phyloP scores from a whole-genome alignment of 2,329 filamentous ascomycete genomes.

The Colletotrichum cereale region DNA sequence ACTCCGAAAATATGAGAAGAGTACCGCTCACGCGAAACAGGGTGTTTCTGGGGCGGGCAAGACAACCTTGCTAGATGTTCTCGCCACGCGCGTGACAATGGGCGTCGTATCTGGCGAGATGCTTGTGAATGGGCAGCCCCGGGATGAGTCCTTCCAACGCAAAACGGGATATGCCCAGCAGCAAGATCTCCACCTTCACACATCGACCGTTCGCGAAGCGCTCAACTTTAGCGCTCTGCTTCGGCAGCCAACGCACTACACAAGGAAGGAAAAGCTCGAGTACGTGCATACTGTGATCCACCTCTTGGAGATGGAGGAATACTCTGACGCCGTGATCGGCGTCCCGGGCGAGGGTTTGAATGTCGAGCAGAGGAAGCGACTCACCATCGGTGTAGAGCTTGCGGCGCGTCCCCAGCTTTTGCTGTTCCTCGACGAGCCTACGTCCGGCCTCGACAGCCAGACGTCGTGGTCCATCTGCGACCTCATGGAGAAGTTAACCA shows the following conservation, averaged over 20 bases:
- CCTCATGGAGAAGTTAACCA: constrained; percentile 74
- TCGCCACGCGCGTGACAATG: constrained; percentile 76
- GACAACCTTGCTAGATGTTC: constrained; percentile 71
- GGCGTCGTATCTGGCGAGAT: constrained; percentile 76
- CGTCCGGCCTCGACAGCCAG: constrained; percentile 80
- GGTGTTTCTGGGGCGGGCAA: constrained; percentile 38
- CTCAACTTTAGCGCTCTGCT: constrained; percentile 76
- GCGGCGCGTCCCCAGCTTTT: constrained; percentile 80
- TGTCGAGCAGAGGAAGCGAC: constrained; percentile 62
- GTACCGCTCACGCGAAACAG: background rate
- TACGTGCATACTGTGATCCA: constrained; percentile 48
- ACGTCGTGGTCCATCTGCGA: constrained; percentile 81
- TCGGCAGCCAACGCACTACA: constrained; percentile 71
- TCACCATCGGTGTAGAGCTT: constrained; percentile 82
- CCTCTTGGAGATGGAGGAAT: constrained; percentile 64
- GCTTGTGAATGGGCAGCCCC: constrained; percentile 72
- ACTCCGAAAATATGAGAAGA: too few relatives aligned
- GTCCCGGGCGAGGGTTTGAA: constrained; percentile 70
- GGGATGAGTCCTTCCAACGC: constrained; percentile 74
- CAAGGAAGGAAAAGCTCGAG: constrained; percentile 47
- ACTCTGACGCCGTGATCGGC: constrained; percentile 77
- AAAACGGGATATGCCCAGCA: constrained; percentile 78
- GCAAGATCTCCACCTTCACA: constrained; percentile 59
- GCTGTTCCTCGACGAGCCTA: constrained; percentile 84
- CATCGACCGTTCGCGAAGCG: constrained; percentile 68